Conservation (phyloP, 1,284 basidiomycete genomes). For the Marasmius sp. region DNA sequence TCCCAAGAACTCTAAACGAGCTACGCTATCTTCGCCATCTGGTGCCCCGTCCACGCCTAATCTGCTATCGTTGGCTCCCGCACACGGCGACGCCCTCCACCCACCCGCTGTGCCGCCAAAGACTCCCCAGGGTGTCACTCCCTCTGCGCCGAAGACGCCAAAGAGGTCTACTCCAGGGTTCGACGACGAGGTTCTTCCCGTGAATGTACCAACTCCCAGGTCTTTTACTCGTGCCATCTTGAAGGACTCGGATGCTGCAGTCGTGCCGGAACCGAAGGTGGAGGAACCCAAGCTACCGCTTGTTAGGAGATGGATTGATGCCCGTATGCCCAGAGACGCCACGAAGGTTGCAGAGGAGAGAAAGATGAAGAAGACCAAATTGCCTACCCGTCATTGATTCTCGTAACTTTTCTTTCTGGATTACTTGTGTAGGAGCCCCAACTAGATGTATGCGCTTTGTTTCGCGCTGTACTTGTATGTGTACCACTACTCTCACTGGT, state of each 20-base stretch:
- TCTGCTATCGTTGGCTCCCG: no score
- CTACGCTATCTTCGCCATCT: no score
- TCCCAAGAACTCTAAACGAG: no score
- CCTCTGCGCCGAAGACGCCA: no score
- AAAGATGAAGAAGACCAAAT: background rate
- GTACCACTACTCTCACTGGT: background rate
- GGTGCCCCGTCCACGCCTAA: no score
- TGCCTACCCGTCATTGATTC: background rate
- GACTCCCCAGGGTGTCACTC: no score
- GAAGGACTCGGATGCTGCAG: background rate
- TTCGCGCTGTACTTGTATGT: background rate
- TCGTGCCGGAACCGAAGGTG: background rate
- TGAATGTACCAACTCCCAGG: no score
- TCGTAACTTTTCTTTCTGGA: background rate
- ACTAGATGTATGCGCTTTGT: background rate
- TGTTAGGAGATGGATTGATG: background rate
- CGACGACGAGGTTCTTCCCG: no score
- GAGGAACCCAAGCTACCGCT: background rate
- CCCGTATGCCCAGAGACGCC: background rate
- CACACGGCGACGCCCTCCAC: no score
- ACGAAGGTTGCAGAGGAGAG: background rate
- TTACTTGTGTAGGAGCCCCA: background rate
- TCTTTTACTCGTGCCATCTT: background rate
- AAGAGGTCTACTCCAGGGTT: no score
- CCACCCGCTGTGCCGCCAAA: no score